phyloP scores from a whole-genome alignment of 1,284 basidiomycete genomes.

The Vanrija pseudolonga region DNA sequence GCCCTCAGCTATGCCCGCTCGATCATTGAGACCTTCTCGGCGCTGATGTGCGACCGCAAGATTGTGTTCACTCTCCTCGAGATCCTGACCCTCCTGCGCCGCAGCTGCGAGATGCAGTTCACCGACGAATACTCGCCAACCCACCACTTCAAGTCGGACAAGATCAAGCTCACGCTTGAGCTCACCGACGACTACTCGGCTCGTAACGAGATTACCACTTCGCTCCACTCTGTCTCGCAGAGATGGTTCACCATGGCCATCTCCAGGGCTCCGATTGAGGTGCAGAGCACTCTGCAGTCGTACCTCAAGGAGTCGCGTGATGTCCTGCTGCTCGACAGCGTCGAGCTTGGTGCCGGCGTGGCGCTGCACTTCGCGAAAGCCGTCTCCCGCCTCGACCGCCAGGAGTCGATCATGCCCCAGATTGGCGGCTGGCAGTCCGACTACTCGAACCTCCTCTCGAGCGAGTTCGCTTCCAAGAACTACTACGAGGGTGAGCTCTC shows the following conservation, averaged over 20 bases:
- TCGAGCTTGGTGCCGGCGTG: conserved; percentile 84
- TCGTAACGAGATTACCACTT: conserved; percentile 76
- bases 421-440: conserved; percentile 57
- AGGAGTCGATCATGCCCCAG: conserved; percentile 55
- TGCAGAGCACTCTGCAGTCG: conserved; percentile 86
- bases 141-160: conserved; percentile 76
- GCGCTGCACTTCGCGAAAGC: conserved; percentile 79
- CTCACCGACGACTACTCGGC: conserved; percentile 83
- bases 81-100: conserved; percentile 80
- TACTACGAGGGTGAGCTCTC: conserved; percentile 83
- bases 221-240: conserved; percentile 69
- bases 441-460: conserved; percentile 68
- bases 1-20: conserved; percentile 79
- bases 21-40: conserved; percentile 88
- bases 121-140: conserved; percentile 88
- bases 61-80: conserved; percentile 88
- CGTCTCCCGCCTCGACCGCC: conserved; percentile 72
- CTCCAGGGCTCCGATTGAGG: conserved; percentile 81
- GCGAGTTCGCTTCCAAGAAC: conserved; percentile 77
- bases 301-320: conserved; percentile 73
- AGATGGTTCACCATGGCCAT: conserved; percentile 83
- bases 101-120: conserved; percentile 86
- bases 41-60: conserved; percentile 83
- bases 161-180: conserved; percentile 69
- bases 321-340: conserved; percentile 62